Evolutionary conservation across 345 rosid species (phyloP).

Genomic region (Theobroma cacao): DNA sequence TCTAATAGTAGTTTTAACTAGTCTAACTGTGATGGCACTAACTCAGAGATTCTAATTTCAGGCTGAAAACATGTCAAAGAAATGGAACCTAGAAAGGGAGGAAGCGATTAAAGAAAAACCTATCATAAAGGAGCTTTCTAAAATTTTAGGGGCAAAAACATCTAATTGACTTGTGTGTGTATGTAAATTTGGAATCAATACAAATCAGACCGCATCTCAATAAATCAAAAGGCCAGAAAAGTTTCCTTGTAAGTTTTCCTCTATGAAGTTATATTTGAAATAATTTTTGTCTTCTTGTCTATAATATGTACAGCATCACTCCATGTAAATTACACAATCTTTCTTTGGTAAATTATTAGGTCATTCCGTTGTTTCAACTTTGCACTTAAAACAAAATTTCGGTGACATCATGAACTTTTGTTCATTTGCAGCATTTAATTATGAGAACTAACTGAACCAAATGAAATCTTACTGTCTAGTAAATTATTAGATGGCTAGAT

Average conservation of each 20-base stretch:
- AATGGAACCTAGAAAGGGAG: slow-evolving; percentile 58
- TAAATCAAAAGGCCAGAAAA: background rate
- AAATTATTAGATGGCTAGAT: background rate
- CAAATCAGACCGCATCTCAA: background rate
- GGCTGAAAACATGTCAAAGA: slow-evolving; percentile 61
- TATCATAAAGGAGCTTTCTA: slow-evolving; percentile 71
- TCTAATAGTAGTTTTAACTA: background rate
- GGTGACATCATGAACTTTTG: background rate
- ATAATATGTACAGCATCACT: background rate
- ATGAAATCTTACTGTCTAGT: no score
- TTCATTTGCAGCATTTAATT: background rate
- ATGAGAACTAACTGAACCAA: no score
- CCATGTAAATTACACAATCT: background rate
- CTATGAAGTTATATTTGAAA: no score
- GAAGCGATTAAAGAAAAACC: slow-evolving; percentile 59
- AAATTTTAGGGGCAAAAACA: slow-evolving; percentile 47
- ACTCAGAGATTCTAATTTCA: slow-evolving; percentile 25
- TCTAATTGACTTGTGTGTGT: slow-evolving; percentile 21
- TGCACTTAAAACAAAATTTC: background rate
- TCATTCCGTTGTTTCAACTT: background rate
- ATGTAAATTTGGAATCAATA: background rate
- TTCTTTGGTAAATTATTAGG: background rate
- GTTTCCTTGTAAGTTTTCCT: background rate
- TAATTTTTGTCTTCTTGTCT: background rate
- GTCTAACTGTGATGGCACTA: background rate